Conservation (phyloP, 1,139 yeast species). For the Geotrichum candidum region DNA sequence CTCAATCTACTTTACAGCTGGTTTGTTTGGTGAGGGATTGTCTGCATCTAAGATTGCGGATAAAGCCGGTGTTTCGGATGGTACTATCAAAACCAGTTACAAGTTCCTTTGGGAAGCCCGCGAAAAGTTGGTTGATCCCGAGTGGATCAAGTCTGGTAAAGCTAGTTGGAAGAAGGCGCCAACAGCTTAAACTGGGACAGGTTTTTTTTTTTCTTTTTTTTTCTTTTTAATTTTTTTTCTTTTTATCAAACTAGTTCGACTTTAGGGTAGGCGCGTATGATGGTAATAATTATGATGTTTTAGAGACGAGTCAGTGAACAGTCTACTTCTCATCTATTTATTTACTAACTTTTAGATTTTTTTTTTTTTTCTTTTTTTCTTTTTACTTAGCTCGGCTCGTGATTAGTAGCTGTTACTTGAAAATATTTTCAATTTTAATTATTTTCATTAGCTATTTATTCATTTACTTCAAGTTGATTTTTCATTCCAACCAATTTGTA, state of each 20-base stretch:
- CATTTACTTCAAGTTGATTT: not conserved
- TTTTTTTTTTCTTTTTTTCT: no score
- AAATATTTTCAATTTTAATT: not conserved
- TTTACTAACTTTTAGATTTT: not conserved
- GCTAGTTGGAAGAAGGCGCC: constrained; percentile 60
- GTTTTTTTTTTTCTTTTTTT: constrained; percentile 11
- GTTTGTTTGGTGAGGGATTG: constrained; percentile 59
- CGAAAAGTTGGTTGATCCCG: constrained; percentile 70
- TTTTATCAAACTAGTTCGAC: not conserved
- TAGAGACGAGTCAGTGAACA: not conserved
- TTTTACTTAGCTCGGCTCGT: not conserved
- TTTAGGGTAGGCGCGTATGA: not conserved
- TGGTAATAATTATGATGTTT: not conserved
- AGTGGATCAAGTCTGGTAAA: constrained; percentile 59
- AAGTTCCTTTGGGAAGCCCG: constrained; percentile 70
- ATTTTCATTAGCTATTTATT: not conserved
- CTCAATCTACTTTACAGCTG: constrained; percentile 86
- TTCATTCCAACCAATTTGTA: not conserved
- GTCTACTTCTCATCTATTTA: not conserved
- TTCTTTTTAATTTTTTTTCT: not conserved
- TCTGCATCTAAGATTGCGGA: constrained; percentile 81
- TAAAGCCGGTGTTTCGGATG: constrained; percentile 93
- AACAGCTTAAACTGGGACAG: constrained; percentile 27
- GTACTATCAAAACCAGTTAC: constrained; percentile 90
- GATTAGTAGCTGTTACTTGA: not conserved